Evolutionary conservation across 2,329 filamentous ascomycete species (phyloP).

Genomic region (Penicillium sp.): DNA sequence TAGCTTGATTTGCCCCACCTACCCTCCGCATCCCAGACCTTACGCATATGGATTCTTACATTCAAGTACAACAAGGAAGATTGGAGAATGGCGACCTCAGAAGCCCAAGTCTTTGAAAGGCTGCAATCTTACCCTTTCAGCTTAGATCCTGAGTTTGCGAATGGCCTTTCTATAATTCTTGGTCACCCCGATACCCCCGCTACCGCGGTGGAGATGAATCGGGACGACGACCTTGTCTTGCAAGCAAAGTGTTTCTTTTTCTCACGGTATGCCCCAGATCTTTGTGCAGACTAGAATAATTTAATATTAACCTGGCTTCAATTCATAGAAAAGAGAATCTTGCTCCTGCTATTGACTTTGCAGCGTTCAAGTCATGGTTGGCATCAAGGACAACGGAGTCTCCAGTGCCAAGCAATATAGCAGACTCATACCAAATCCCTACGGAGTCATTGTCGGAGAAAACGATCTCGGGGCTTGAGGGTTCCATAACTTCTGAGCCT

Average conservation of each 20-base stretch:
- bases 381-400: constrained; percentile 14
- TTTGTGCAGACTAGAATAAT: background rate
- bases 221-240: constrained; percentile 44
- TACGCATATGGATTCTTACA: background rate
- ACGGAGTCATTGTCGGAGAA: constrained; percentile 11
- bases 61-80: background rate
- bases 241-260: constrained; percentile 52
- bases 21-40: constrained; percentile 1
- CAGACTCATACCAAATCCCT: background rate
- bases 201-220: constrained; percentile 39
- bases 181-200: constrained; percentile 42
- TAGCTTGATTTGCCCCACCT: constrained; percentile 11
- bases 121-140: constrained; percentile 43
- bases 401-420: background rate
- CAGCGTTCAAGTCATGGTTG: constrained; percentile 66
- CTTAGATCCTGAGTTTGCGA: constrained; percentile 46
- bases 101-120: constrained; percentile 28
- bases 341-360: constrained; percentile 58
- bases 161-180: constrained; percentile 49
- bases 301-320: background rate
- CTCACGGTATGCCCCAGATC: constrained; percentile 38
- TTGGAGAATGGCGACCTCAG: constrained; percentile 9
- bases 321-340: constrained; percentile 40
- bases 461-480: constrained; percentile 5
- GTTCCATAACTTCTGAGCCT: constrained; percentile 39